phyloP scores from a whole-genome alignment of 176 grass and related monocot species.

The Alopecurus myosuroides region DNA sequence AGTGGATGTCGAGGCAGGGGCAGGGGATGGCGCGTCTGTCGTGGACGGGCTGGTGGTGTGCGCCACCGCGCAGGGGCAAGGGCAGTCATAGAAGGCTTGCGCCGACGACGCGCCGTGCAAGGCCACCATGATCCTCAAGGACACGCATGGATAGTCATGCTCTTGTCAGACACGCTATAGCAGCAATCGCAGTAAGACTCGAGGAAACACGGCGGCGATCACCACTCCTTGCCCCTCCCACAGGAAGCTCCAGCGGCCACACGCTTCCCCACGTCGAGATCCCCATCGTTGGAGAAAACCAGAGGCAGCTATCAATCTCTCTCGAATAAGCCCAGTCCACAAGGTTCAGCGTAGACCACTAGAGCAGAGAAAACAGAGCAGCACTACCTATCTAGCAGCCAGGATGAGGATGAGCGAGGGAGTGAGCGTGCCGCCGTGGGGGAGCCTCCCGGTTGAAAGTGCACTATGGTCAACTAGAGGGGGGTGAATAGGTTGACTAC shows the following conservation, averaged over 20 bases:
- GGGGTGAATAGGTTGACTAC: too few relatives aligned
- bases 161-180: constrained; percentile 62
- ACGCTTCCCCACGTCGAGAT: constrained; percentile 83
- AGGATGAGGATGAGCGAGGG: constrained; percentile 77
- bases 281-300: constrained; percentile 37
- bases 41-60: constrained; percentile 74
- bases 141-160: constrained; percentile 98
- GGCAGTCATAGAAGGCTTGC: constrained; percentile 20
- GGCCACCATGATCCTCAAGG: constrained; percentile 88
- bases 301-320: too few relatives aligned
- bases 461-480: too few relatives aligned
- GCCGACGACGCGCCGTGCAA: constrained; percentile 74
- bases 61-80: constrained; percentile 27
- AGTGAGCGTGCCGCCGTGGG: constrained; percentile 57
- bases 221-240: constrained; percentile 2
- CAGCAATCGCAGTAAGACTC: constrained; percentile 31
- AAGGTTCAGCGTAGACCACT: not conserved
- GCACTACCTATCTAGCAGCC: too few relatives aligned
- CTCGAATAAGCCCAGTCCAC: constrained; percentile 3
- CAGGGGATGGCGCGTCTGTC: constrained; percentile 69
- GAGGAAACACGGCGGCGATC: constrained; percentile 29
- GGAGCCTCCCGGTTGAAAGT: constrained; percentile 40
- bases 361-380: not conserved
- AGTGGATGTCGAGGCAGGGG: constrained; percentile 70
- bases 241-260: constrained; percentile 34